Evolutionary conservation across 306 rosid genomes (phyloP).

Genomic region (Albizia julibrissin): DNA sequence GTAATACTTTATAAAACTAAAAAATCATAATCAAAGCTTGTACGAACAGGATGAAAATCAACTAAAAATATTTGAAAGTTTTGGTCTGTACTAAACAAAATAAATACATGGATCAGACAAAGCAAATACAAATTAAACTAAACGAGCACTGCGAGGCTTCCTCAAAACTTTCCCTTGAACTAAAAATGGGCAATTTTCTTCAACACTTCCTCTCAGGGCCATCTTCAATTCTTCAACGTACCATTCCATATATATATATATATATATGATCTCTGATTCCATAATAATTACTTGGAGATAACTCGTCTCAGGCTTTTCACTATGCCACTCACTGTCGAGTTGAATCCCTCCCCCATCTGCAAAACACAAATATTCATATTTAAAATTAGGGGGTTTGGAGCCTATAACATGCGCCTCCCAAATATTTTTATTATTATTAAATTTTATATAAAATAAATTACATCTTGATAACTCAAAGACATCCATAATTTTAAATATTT

Average conservation of each 20-base stretch:
- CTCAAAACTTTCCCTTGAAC: neutral
- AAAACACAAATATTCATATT: neutral
- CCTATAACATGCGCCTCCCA: too few species aligned
- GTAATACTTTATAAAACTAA: too few species aligned
- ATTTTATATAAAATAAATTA: too few species aligned
- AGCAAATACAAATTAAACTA: neutral
- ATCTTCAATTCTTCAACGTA: neutral
- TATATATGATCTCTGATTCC: too few species aligned
- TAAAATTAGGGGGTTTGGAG: too few species aligned
- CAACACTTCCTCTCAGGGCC: neutral
- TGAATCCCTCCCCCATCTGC: conserved; percentile 45
- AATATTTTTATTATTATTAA: too few species aligned
- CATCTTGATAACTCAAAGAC: too few species aligned
- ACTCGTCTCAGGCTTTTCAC: conserved; percentile 33
- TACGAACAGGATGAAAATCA: too few species aligned
- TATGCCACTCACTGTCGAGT: conserved; percentile 28
- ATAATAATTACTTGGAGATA: neutral
- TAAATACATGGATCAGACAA: neutral
- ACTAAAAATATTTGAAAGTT: neutral
- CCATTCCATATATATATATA: neutral
- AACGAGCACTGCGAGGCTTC: neutral
- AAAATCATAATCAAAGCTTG: too few species aligned
- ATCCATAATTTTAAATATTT: too few species aligned
- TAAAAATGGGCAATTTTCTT: neutral
- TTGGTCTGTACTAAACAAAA: neutral